Evolutionary conservation across 306 rosid species (phyloP), one percentile per base, ranked within the genome.

Genomic region (Datisca glomerata): DNA sequence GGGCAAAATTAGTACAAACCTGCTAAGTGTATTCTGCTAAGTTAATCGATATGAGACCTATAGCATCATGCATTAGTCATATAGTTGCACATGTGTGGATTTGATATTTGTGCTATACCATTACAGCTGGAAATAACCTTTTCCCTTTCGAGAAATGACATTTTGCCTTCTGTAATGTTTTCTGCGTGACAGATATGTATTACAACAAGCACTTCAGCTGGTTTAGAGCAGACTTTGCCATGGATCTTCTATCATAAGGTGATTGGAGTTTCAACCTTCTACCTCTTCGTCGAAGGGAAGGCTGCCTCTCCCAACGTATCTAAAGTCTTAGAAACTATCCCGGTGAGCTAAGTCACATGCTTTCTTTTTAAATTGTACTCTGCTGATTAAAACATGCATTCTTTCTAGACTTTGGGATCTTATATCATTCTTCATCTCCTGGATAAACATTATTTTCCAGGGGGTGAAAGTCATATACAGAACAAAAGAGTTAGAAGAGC

Each of bases 171-270:
- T 40, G 37, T 7, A 47, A 15, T 16, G 9, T 31, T 24, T 70
- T 39, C 14, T 46, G 2, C 56, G 6, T 72, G 22, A 36, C 60
- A 80, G 96, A 74, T 80, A 64, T 72, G 82, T 51, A 55, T 86
- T 45, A 71, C 78, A 8, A 72, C 93, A 5, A 80, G 93, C 52
- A 89, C 93, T 68, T 80, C 96, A 18, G 93, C 85, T 40, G 81
- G 83, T 47, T 63, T 89, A 52, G 91, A 84, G 56, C 98, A 89
- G 70, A 80, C 63, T 29, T 70, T 89, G 64, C 98, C 98, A 1
- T 84, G 98, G 98, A 74, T 89, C 45, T 89, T 65, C 65, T 89
- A 80, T 69, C 98, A 89, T 55, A 89, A 84, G 66, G 86, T 89
- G 21, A 63, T 89, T 47, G 98, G 98, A 56, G 98, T 89, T 54